Percentiles rank a stretch among this genome's conserved stretches.
Evolutionary conservation across 2,329 filamentous ascomycete genomes (phyloP).

Genomic region (Fusarium robinianum): DNA sequence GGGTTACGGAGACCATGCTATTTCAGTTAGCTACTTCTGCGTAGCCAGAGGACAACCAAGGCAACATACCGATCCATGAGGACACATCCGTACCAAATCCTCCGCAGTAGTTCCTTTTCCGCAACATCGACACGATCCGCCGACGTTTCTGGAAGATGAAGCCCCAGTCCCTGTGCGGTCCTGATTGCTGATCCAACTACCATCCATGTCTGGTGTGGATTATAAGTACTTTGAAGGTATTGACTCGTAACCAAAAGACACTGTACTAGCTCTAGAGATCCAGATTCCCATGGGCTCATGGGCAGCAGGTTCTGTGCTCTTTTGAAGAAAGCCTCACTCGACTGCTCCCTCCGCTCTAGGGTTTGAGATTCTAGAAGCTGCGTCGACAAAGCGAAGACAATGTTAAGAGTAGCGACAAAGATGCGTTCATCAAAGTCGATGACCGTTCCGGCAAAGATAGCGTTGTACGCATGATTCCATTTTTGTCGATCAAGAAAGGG

Average conservation of each 20-base stretch:
- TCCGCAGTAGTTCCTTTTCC: constrained; percentile 36
- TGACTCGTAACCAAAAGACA: constrained; percentile 53
- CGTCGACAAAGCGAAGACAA: constrained; percentile 52
- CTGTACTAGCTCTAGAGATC: constrained; percentile 51
- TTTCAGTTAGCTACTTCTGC: neutral
- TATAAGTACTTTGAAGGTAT: constrained; percentile 54
- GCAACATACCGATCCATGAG: constrained; percentile 44
- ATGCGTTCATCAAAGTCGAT: constrained; percentile 47
- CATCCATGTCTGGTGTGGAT: constrained; percentile 55
- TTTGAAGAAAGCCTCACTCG: constrained; percentile 48
- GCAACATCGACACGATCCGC: constrained; percentile 25
- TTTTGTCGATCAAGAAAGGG: constrained; percentile 48
- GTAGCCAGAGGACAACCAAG: rapidly evolving
- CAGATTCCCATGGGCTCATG: constrained; percentile 48
- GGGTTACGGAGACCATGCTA: constrained; percentile 44
- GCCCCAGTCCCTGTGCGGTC: constrained; percentile 51
- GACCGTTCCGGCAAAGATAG: constrained; percentile 46
- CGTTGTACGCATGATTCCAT: constrained; percentile 46
- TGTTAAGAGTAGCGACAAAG: constrained; percentile 51
- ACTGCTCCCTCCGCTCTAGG: constrained; percentile 45
- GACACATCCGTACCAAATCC: constrained; percentile 46
- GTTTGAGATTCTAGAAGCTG: constrained; percentile 49
- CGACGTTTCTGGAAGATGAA: constrained; percentile 49
- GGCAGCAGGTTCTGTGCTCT: constrained; percentile 49
- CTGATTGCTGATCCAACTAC: constrained; percentile 51